Evolutionary conservation across 2,329 filamentous ascomycete genomes (phyloP).

Genomic region (Apiospora saccharicola): DNA sequence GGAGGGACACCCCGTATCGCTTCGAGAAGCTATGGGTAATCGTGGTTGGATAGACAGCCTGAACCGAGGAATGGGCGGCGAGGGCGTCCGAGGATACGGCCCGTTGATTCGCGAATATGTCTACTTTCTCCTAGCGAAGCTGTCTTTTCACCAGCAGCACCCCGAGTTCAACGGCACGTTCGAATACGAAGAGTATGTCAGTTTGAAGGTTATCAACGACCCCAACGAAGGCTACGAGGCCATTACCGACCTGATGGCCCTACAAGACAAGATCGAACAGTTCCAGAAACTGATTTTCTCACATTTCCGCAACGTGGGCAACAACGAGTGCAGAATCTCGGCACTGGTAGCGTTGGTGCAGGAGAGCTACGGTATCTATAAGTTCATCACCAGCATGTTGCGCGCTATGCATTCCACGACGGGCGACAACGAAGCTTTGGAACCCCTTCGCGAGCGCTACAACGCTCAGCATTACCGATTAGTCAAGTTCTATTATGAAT

Average conservation of each 20-base stretch:
- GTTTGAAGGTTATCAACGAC: slow-evolving; percentile 96
- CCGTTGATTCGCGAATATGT: slow-evolving; percentile 97
- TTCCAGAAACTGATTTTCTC: slow-evolving; percentile 99
- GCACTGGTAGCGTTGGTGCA: slow-evolving; percentile 92
- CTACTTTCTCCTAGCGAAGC: slow-evolving; percentile 91
- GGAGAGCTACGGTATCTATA: slow-evolving; percentile 99
- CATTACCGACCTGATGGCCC: slow-evolving; percentile 92
- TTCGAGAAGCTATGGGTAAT: slow-evolving; percentile 90
- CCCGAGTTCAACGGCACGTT: slow-evolving; percentile 99
- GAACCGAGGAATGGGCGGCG: slow-evolving; percentile 81
- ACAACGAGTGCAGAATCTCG: slow-evolving; percentile 97
- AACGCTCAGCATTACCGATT: slow-evolving; percentile 96
- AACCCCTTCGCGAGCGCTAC: slow-evolving; percentile 87
- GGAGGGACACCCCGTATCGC: slow-evolving; percentile 87
- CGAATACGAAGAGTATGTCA: slow-evolving; percentile 99
- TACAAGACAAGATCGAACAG: slow-evolving; percentile 97
- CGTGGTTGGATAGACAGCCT: slow-evolving; percentile 92
- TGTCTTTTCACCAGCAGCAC: slow-evolving; percentile 96
- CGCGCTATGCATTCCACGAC: slow-evolving; percentile 96
- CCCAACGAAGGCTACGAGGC: slow-evolving; percentile 98
- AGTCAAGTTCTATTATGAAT: slow-evolving; percentile 99
- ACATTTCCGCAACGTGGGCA: slow-evolving; percentile 88
- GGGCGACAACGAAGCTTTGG: slow-evolving; percentile 90
- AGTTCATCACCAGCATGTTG: slow-evolving; percentile 99
- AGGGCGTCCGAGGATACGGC: slow-evolving; percentile 88